These are phyloP conservation scores for Neoarthrinium moseri DNA, from an alignment of 2,329 filamentous ascomycete genomes.

Conservation along the genomic window DNA sequence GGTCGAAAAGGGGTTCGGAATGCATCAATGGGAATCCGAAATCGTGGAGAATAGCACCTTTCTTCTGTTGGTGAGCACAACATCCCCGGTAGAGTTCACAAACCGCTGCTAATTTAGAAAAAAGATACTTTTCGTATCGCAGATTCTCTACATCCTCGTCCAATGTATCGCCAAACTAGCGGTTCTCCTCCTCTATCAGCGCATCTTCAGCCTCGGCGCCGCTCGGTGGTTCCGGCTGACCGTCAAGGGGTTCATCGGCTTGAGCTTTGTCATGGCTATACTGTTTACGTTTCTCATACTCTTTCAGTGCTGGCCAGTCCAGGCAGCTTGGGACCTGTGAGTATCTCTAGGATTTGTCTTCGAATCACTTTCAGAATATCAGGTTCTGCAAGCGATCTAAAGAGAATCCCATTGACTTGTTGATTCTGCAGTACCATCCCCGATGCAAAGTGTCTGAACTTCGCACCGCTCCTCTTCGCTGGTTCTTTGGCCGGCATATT, in stretches of 20 bases:
- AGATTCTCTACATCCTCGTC: neutral
- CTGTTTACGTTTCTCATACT: neutral
- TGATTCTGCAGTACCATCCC: no score
- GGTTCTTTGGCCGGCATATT: neutral
- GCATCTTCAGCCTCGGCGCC: neutral
- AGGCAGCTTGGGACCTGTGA: neutral
- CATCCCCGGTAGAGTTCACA: neutral
- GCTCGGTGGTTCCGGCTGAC: neutral
- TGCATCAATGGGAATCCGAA: neutral
- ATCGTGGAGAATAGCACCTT: neutral
- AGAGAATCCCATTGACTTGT: no score
- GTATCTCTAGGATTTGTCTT: no score
- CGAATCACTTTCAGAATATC: no score
- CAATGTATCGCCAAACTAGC: neutral
- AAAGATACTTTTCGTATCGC: neutral
- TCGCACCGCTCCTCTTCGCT: neutral
- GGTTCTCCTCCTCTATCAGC: neutral
- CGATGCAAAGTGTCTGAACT: neutral
- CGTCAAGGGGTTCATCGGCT: neutral
- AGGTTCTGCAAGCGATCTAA: no score
- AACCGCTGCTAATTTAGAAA: neutral
- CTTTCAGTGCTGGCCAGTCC: neutral
- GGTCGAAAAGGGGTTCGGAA: neutral
- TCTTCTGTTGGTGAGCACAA: neutral
- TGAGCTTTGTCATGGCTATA: neutral